Conservation (phyloP, 148 eudicot species). For the Agrostemma githago region DNA sequence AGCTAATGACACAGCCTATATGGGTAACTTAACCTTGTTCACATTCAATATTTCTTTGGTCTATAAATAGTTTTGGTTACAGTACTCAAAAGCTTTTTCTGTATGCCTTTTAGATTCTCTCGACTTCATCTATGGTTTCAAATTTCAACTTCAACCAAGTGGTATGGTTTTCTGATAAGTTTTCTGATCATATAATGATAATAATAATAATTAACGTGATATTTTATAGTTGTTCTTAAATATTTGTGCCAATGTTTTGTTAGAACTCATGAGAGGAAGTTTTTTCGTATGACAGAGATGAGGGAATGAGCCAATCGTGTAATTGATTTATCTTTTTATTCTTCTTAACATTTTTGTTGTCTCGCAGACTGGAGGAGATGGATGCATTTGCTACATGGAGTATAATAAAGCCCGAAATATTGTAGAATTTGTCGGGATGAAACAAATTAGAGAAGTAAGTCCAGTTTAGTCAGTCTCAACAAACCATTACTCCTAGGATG, state of each 20-base stretch:
- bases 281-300: neutral
- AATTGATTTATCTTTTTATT: neutral
- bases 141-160: neutral
- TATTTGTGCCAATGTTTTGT: neutral
- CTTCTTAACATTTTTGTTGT: conserved; percentile 5
- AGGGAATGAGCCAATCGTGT: neutral
- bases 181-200: neutral
- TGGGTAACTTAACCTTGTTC: too few relatives aligned
- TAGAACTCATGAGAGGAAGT: neutral
- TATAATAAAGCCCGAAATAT: conserved; percentile 44
- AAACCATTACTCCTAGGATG: conserved; percentile 28
- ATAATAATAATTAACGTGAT: neutral
- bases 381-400: conserved; percentile 92
- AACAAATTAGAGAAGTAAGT: conserved; percentile 79
- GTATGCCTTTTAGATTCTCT: neutral
- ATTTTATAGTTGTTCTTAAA: neutral
- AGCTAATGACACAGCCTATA: too few relatives aligned
- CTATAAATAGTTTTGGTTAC: too few relatives aligned
- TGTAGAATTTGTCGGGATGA: conserved; percentile 90
- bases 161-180: neutral
- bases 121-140: neutral
- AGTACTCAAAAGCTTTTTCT: neutral
- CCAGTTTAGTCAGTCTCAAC: conserved; percentile 50
- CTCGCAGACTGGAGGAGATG: conserved; percentile 92
- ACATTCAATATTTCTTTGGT: too few relatives aligned